Conservation (phyloP, 495 filamentous ascomycete species). For the Penicillium taxi region DNA sequence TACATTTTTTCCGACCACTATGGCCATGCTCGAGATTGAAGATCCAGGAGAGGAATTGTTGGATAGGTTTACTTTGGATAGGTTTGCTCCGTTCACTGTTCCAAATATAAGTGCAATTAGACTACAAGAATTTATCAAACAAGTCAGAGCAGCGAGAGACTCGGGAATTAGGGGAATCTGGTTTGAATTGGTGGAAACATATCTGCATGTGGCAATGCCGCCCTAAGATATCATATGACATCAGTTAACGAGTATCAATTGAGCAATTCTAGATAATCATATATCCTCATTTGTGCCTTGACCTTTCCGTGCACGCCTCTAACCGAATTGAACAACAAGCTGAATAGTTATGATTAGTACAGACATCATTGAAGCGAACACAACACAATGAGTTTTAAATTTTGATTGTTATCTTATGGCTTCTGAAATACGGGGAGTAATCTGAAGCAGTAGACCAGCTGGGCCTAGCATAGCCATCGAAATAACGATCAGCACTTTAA, state of each 20-base stretch:
- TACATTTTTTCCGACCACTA: slow-evolving; percentile 19
- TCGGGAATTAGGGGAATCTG: slow-evolving; percentile 17
- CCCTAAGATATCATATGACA: slow-evolving; percentile 7
- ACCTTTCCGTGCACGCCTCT: too few relatives aligned
- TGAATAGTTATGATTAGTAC: too few relatives aligned
- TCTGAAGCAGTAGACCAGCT: too few relatives aligned
- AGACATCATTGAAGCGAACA: too few relatives aligned
- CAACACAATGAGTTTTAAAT: too few relatives aligned
- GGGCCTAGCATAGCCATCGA: too few relatives aligned
- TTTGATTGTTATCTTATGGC: too few relatives aligned
- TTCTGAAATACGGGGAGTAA: too few relatives aligned
- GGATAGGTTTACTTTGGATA: slow-evolving; percentile 10
- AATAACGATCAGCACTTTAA: too few relatives aligned
- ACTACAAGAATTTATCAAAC: slow-evolving; percentile 18
- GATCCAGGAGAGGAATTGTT: slow-evolving; percentile 18
- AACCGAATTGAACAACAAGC: too few relatives aligned
- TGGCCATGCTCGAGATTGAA: slow-evolving; percentile 24
- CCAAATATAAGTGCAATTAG: slow-evolving; percentile 16
- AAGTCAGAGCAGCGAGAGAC: slow-evolving; percentile 14
- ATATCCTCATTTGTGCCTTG: background rate
- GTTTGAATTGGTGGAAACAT: slow-evolving; percentile 24
- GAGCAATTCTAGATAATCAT: background rate
- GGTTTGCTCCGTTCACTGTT: slow-evolving; percentile 13
- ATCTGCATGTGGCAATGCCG: slow-evolving; percentile 21
- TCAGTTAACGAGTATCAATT: slow-evolving; percentile 1